Evolutionary conservation across 306 rosid genomes (phyloP), one percentile per base, ranked within the genome.

Genomic region (Vigna angularis): DNA sequence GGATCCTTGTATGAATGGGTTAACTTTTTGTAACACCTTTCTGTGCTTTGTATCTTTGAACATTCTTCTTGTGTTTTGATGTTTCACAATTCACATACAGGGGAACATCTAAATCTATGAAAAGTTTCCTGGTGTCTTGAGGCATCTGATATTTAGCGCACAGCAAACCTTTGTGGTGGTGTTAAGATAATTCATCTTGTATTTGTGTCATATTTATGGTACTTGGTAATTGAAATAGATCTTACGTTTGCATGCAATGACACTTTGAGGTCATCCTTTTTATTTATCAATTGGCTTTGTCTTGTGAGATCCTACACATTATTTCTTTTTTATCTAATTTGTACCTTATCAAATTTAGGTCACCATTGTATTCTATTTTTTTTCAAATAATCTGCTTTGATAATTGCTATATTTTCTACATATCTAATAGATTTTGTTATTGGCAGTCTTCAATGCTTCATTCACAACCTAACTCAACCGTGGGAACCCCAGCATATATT

Each of bases 401-500:
- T 30, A 18, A 61, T 30, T 61, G 18, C 67, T 32, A 15, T 15
- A 61, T 32, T 18, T 28, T 36, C 2, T 61, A 32, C 20, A 14
- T 15, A 30, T 61, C 20, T 61, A 32, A 32, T 61, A 30, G 13
- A 15, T 61, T 61, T 61, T 13, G 22, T 15, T 32, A 14, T 63
- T 48, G 11, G 61, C 93, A 94, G 98, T 94, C 98, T 51, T 94
- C 92, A 0, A 88, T 94, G 83, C 92, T 92, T 77, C 97, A 95
- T 89, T 95, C 98, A 77, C 98, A 95, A 84, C 98, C 97, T 7
- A 95, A 87, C 81, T 95, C 98, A 76, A 90, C 98, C 20, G 98
- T 95, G 32, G 98, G 98, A 73, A 95, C 98, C 62, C 97, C 97
- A 24, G 98, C 98, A 61, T 94, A 94, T 86, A 94, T 92, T 82